Evolutionary conservation across 352 stramenopile species (phyloP).

Genomic region (Phytophthora tubulina): DNA sequence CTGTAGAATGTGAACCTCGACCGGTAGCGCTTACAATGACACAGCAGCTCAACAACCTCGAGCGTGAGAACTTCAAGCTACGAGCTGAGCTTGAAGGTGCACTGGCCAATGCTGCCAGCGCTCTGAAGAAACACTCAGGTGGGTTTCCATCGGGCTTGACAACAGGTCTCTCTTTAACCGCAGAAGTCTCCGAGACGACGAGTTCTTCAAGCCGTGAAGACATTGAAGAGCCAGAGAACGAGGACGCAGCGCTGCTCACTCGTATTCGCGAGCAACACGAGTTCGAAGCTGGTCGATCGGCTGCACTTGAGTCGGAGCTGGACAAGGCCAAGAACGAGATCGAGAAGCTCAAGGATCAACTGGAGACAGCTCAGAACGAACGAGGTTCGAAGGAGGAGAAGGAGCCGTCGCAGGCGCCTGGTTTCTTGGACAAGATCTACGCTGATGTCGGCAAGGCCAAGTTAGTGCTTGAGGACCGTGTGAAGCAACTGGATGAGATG

Average conservation of each 20-base stretch:
- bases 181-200: slow-evolving; percentile 58
- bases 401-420: slow-evolving; percentile 31
- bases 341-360: slow-evolving; percentile 40
- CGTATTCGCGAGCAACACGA: slow-evolving; percentile 51
- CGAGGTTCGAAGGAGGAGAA: slow-evolving; percentile 20
- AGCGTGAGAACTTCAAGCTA: slow-evolving; percentile 80
- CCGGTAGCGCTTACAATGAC: slow-evolving; percentile 69
- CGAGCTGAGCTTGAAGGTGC: slow-evolving; percentile 61
- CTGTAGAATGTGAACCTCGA: slow-evolving; percentile 37
- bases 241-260: slow-evolving; percentile 41
- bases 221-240: slow-evolving; percentile 54
- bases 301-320: slow-evolving; percentile 51
- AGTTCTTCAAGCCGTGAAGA: slow-evolving; percentile 61
- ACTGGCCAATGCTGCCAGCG: slow-evolving; percentile 38
- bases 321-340: slow-evolving; percentile 50
- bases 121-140: slow-evolving; percentile 52
- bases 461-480: slow-evolving; percentile 72
- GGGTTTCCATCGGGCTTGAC: slow-evolving; percentile 37
- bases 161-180: slow-evolving; percentile 37
- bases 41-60: slow-evolving; percentile 76
- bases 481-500: slow-evolving; percentile 64
- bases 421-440: slow-evolving; percentile 87
- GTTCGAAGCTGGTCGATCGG: slow-evolving; percentile 43
- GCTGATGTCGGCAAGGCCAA: slow-evolving; percentile 85
- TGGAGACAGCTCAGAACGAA: slow-evolving; percentile 38